Percentiles rank a stretch among this genome's conserved stretches.
Evolutionary conservation across 352 stramenopile species (phyloP).

Genomic region (Pythium oligandrum): DNA sequence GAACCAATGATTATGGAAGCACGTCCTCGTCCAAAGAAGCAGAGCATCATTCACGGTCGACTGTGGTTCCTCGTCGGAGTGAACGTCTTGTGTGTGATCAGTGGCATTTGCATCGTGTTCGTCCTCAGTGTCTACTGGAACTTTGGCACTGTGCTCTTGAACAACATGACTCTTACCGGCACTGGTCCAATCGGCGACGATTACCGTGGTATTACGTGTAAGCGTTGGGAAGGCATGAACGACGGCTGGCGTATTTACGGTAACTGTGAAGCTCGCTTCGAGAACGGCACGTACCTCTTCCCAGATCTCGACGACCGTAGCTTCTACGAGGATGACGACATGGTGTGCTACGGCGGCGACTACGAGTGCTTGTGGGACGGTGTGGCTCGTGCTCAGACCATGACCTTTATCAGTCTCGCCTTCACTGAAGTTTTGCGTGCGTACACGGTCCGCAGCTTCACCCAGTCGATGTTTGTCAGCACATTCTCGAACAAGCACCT

Average conservation of each 20-base stretch:
- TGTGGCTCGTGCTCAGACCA: constrained; percentile 59
- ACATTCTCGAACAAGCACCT: constrained; percentile 73
- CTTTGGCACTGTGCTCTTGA: constrained; percentile 38
- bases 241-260: constrained; percentile 47
- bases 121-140: constrained; percentile 71
- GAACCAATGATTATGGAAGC: constrained; percentile 64
- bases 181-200: constrained; percentile 33
- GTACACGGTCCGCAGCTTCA: constrained; percentile 76
- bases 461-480: constrained; percentile 44
- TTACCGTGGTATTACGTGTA: constrained; percentile 53
- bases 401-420: constrained; percentile 62
- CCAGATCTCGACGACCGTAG: constrained; percentile 24
- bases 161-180: constrained; percentile 51
- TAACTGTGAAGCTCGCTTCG: constrained; percentile 44
- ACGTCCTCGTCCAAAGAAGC: constrained; percentile 46
- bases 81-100: constrained; percentile 53
- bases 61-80: constrained; percentile 55
- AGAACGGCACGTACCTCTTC: constrained; percentile 51
- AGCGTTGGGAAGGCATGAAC: constrained; percentile 34
- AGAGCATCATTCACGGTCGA: constrained; percentile 49
- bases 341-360: constrained; percentile 51
- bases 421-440: constrained; percentile 76
- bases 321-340: constrained; percentile 28
- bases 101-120: constrained; percentile 41
- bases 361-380: constrained; percentile 59